Evolutionary conservation across 2,329 filamentous ascomycete genomes (phyloP).

Genomic region (Mariannaea elegans): DNA sequence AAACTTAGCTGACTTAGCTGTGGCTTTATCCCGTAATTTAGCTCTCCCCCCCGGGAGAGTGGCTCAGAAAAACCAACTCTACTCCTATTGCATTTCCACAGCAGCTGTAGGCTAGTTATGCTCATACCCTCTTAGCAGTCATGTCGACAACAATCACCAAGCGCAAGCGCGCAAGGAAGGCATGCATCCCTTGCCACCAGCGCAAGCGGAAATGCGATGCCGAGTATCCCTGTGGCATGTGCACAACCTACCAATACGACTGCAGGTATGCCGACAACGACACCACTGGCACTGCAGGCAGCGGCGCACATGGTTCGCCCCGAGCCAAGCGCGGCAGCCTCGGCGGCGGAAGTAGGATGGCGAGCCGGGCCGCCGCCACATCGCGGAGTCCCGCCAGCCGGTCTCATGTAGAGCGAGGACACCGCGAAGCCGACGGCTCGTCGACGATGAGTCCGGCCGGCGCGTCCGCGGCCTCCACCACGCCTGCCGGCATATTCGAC

Average conservation of each 20-base stretch:
- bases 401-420: conserved; percentile 10
- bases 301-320: conserved; percentile 3
- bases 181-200: conserved; percentile 36
- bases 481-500: conserved; percentile 30
- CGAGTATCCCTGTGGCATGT: conserved; percentile 32
- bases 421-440: conserved; percentile 19
- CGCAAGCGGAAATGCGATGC: conserved; percentile 38
- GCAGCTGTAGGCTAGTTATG: conserved; percentile 8
- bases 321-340: conserved; percentile 19
- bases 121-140: background rate
- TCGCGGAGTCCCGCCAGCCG: conserved; percentile 6
- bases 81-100: conserved; percentile 4
- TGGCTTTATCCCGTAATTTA: too few species aligned
- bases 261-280: conserved; percentile 28
- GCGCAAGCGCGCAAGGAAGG: conserved; percentile 33
- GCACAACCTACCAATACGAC: conserved; percentile 34
- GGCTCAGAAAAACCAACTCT: background rate
- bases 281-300: background rate
- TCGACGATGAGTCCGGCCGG: conserved; percentile 10
- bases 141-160: conserved; percentile 23
- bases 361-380: conserved; percentile 12
- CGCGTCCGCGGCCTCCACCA: conserved; percentile 3
- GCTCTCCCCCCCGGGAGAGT: too few species aligned
- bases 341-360: conserved; percentile 2
- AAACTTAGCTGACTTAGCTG: too few species aligned